Percentiles rank a stretch among this genome's conserved stretches.
phyloP scores from a whole-genome alignment of 192 early-diverging fungal genomes.

The Rhizophagus sp. region DNA sequence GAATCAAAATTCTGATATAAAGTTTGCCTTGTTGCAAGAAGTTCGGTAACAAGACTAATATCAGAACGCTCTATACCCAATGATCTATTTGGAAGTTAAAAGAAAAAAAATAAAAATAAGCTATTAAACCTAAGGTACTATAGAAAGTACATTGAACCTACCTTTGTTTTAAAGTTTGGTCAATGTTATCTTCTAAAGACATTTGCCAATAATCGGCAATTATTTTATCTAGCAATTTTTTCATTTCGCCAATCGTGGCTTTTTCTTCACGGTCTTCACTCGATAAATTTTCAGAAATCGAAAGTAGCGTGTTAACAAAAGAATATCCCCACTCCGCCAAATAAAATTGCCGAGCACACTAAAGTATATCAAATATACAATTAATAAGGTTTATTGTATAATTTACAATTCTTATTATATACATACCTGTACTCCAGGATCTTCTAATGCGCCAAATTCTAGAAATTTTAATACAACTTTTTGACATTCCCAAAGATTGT shows the following conservation, averaged over 20 bases:
- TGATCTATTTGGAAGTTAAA: constrained; percentile 12
- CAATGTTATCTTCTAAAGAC: constrained; percentile 18
- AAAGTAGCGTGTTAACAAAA: constrained; percentile 4
- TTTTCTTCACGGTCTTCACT: background rate
- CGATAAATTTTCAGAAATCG: background rate
- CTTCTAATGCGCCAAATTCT: constrained; percentile 27
- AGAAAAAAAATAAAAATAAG: background rate
- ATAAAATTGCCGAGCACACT: constrained; percentile 37
- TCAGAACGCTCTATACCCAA: constrained; percentile 33
- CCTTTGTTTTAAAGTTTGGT: constrained; percentile 16
- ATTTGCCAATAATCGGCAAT: constrained; percentile 37
- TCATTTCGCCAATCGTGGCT: constrained; percentile 10
- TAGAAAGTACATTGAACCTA: background rate
- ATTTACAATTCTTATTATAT: background rate
- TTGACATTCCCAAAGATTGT: constrained; percentile 30
- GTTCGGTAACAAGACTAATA: constrained; percentile 38
- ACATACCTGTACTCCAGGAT: constrained; percentile 32
- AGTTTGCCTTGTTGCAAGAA: constrained; percentile 52
- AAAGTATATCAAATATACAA: background rate
- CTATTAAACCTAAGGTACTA: background rate
- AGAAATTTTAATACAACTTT: constrained; percentile 26
- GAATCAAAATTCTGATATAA: constrained; percentile 72
- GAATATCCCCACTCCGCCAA: constrained; percentile 43
- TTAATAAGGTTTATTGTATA: background rate
- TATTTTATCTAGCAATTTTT: constrained; percentile 21